These are phyloP conservation scores for Ruellia speciosa DNA, from an alignment of 305 asterid species.

Conservation along the genomic window DNA sequence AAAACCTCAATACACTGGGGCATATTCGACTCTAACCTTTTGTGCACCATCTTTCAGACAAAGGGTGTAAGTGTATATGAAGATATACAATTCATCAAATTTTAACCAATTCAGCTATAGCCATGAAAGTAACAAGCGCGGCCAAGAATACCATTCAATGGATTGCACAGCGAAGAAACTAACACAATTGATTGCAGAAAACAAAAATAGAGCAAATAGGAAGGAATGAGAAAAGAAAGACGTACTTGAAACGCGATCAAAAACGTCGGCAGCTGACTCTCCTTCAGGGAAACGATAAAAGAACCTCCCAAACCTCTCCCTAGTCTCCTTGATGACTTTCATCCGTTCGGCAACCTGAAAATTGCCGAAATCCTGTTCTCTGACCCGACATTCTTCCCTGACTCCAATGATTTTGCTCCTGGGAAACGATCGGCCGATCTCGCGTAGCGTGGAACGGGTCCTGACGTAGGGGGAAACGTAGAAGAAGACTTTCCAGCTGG, in stretches of 20 bases:
- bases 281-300: conserved; percentile 75
- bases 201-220: background rate
- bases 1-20: no score
- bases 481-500: conserved; percentile 51
- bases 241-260: conserved; percentile 76
- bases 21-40: no score
- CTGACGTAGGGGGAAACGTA: conserved; percentile 63
- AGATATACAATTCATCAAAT: no score
- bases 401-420: conserved; percentile 50
- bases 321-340: conserved; percentile 48
- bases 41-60: no score
- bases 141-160: no score
- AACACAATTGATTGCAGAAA: no score
- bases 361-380: conserved; percentile 86
- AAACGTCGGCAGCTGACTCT: conserved; percentile 77
- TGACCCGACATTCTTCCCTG: conserved; percentile 62
- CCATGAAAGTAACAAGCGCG: no score
- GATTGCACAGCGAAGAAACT: no score
- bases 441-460: conserved; percentile 53
- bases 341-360: conserved; percentile 61
- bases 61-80: no score
- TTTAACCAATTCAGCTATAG: no score
- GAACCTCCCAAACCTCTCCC: conserved; percentile 59
- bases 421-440: conserved; percentile 57
- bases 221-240: background rate